Evolutionary conservation across 164 flowering plant genomes (phyloP), one percentile per base, ranked within the genome.

Genomic region (Aristolochia contorta): DNA sequence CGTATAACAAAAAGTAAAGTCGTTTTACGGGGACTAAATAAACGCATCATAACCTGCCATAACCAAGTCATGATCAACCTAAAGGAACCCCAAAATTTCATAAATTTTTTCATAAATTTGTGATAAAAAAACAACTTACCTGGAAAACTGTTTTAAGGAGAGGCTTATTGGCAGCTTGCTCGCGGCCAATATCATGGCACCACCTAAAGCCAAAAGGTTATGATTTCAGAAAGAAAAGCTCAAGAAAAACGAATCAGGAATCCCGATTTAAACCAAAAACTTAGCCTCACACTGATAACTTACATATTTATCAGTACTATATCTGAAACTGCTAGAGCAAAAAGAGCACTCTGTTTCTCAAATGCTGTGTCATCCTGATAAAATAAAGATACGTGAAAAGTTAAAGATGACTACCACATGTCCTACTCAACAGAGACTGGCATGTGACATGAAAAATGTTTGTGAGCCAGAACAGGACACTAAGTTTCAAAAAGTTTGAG

Each of bases 131-230:
- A 37, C 0, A 37, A 10, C 9, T 52, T 77, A 87, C 97, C 86
- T 90, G 97, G 69, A 90, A 87, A 32, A 90, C 99, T 62, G 96
- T 90, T 77, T 90, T 90, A 33, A 93, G 60, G 61, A 93, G 97
- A 69, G 99, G 97, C 70, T 90, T 93, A 75, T 93, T 93, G 63
- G 99, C 96, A 69, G 99, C 99, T 72, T 93, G 96, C 72, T 93
- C 97, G 70, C 99, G 97, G 37, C 99, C 99, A 72, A 93, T 90
- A 68, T 93, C 97, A 82, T 93, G 99, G 62, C 99, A 93, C 97
- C 99, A 93, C 99, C 99, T 93, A 65, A 46, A 33, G n/a, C 0
- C 9, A 58, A 20, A 30, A 56, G 15, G 12, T 6, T 6, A 30
- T 25, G 16, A 13, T 27, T 27, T 30, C 18, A 56, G 45, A 33